A percentile compares a stretch with the other conserved stretches of the same genome.
Evolutionary conservation across 1,284 basidiomycete species (phyloP).

Genomic region (Ganoderma lingzhi): DNA sequence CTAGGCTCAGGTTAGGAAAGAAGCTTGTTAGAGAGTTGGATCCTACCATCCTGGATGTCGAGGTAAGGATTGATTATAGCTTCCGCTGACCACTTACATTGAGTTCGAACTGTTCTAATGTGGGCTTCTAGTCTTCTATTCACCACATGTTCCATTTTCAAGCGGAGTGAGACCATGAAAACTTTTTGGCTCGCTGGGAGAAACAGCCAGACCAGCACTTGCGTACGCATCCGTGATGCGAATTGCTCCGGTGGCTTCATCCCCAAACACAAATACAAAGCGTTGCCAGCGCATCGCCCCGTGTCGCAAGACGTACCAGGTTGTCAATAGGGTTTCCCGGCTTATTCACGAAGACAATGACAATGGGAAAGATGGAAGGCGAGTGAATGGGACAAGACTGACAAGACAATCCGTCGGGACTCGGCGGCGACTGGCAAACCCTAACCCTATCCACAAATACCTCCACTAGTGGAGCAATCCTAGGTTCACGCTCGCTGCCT

Average conservation of each 20-base stretch:
- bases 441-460: conserved; percentile 22
- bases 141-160: neutral
- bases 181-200: neutral
- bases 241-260: neutral
- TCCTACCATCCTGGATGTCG: neutral
- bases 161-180: neutral
- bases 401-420: neutral
- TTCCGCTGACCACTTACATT: neutral
- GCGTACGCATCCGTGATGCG: neutral
- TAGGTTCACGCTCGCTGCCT: neutral
- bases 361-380: neutral
- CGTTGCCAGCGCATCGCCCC: conserved; percentile 1
- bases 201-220: neutral
- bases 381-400: conserved; percentile 1
- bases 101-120: conserved; percentile 16
- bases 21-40: neutral
- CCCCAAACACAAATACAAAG: neutral
- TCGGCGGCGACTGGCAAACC: conserved; percentile 13
- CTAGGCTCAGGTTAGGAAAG: neutral
- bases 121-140: neutral
- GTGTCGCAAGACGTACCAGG: neutral
- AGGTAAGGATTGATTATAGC: neutral
- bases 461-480: neutral
- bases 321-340: neutral
- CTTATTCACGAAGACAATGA: neutral